Evolutionary conservation across 352 stramenopile species (phyloP).

Genomic region (Phytophthora melonis): DNA sequence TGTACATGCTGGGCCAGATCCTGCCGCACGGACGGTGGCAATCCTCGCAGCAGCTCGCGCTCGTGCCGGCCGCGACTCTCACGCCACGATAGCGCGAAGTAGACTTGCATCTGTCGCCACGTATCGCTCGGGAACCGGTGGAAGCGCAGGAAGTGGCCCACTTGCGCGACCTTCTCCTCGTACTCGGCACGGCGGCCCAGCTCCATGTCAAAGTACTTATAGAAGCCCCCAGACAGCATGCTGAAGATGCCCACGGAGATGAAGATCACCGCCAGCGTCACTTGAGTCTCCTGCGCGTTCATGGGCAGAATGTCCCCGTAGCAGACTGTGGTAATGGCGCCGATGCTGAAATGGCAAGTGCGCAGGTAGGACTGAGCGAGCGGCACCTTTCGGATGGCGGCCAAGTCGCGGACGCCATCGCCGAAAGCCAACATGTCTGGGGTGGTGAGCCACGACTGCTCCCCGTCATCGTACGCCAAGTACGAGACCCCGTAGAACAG

Average conservation of each 20-base stretch:
- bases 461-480: slow-evolving; percentile 44
- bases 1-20: slow-evolving; percentile 75
- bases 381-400: slow-evolving; percentile 47
- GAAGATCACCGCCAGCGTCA: slow-evolving; percentile 67
- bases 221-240: slow-evolving; percentile 78
- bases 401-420: slow-evolving; percentile 31
- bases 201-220: slow-evolving; percentile 77
- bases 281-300: slow-evolving; percentile 68
- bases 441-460: slow-evolving; percentile 63
- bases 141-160: slow-evolving; percentile 73
- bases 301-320: slow-evolving; percentile 76
- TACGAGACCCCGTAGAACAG: slow-evolving; percentile 68
- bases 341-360: slow-evolving; percentile 76
- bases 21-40: slow-evolving; percentile 60
- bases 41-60: slow-evolving; percentile 56
- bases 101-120: slow-evolving; percentile 81
- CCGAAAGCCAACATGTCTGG: slow-evolving; percentile 68
- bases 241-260: slow-evolving; percentile 75
- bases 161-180: slow-evolving; percentile 66
- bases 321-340: slow-evolving; percentile 78
- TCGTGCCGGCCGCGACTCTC: slow-evolving; percentile 76
- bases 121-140: slow-evolving; percentile 61
- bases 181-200: slow-evolving; percentile 71
- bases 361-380: slow-evolving; percentile 54
- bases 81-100: slow-evolving; percentile 74